Evolutionary conservation across 148 eudicot genomes (phyloP).

Genomic region (Rhododendron mucronatum): DNA sequence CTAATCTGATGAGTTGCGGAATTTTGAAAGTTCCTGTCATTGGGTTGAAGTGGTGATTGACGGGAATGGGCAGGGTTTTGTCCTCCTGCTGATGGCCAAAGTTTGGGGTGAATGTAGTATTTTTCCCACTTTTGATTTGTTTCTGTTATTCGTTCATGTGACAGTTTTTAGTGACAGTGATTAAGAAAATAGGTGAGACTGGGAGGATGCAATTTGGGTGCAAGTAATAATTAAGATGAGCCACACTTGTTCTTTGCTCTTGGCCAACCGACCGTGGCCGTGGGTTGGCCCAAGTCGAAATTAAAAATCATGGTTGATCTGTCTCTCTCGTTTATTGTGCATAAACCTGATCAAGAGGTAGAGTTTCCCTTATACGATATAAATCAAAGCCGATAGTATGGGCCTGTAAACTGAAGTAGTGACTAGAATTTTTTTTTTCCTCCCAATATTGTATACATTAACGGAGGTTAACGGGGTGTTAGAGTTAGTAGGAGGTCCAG

Average conservation of each 20-base stretch:
- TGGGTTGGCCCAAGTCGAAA: not conserved
- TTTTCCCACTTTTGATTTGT: not conserved
- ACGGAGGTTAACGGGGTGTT: no score
- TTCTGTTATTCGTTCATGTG: not conserved
- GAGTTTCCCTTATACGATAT: not conserved
- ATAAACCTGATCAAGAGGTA: not conserved
- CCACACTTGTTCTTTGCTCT: not conserved
- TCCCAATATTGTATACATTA: no score
- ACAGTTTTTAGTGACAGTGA: not conserved
- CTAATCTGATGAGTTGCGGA: constrained; percentile 6
- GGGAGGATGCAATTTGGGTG: constrained; percentile 2
- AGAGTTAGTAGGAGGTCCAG: no score
- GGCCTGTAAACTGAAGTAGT: not conserved
- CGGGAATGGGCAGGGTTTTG: not conserved
- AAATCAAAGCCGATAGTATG: not conserved
- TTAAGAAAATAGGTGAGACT: not conserved
- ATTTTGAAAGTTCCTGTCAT: not conserved
- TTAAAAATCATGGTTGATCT: not conserved
- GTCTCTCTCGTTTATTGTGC: not conserved
- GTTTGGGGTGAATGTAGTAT: not conserved
- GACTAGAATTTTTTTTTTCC: no score
- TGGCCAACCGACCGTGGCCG: not conserved
- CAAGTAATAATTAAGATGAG: not conserved
- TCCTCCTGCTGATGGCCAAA: not conserved
- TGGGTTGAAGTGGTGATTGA: not conserved